These are phyloP conservation scores for Chaetothyriales sp. DNA, from an alignment of 2,329 filamentous ascomycete genomes.

Conservation along the genomic window DNA sequence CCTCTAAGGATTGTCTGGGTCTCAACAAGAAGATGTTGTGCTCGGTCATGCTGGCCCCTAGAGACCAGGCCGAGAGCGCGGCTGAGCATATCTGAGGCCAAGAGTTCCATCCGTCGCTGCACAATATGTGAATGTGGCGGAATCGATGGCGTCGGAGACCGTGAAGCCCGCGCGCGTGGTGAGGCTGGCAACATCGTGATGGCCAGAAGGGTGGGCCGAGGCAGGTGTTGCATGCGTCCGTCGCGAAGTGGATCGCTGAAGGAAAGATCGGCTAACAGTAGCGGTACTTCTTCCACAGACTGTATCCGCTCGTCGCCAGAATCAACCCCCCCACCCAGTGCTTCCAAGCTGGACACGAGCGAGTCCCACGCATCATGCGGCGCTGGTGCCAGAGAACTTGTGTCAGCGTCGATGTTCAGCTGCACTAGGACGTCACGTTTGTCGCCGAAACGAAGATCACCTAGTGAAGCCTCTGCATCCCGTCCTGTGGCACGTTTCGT, in stretches of 20 bases:
- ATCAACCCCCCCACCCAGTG: conserved; percentile 73
- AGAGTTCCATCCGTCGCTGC: conserved; percentile 88
- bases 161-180: conserved; percentile 43
- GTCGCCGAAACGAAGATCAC: conserved; percentile 87
- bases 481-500: conserved; percentile 90
- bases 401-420: conserved; percentile 80
- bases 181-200: conserved; percentile 78
- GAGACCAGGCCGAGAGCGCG: conserved; percentile 80
- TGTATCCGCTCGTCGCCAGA: conserved; percentile 67
- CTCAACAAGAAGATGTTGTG: conserved; percentile 80
- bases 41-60: conserved; percentile 81
- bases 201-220: conserved; percentile 75
- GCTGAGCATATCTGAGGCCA: conserved; percentile 96
- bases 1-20: conserved; percentile 92
- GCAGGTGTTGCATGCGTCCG: conserved; percentile 68
- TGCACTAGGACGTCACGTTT: conserved; percentile 91
- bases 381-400: conserved; percentile 61
- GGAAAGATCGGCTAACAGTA: conserved; percentile 85
- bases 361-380: conserved; percentile 95
- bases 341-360: conserved; percentile 87
- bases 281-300: conserved; percentile 84
- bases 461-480: conserved; percentile 81
- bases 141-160: conserved; percentile 58
- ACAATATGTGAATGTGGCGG: conserved; percentile 91
- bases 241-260: conserved; percentile 91